Evolutionary conservation across 257 asterid species (phyloP), one percentile per base, ranked within the genome.

Genomic region (Nyctanthes arbortristis): DNA sequence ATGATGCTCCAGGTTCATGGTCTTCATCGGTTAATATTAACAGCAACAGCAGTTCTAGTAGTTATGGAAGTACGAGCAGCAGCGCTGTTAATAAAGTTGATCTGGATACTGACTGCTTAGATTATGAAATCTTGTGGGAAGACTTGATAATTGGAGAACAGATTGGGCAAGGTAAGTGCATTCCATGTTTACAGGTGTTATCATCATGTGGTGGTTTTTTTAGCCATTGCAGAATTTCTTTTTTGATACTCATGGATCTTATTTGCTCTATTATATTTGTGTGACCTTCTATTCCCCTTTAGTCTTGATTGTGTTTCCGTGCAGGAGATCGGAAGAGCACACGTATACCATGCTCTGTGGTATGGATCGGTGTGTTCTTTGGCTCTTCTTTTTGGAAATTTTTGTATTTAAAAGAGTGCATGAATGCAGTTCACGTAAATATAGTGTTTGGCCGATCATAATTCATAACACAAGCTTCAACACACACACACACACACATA

Each of bases 271-370:
- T 47, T 68, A 62, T 13, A 22, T 73, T 18, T 24, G 57, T 16
- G 13, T 47, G 34, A 37, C 27, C 22, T 67, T 68, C 60, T 24
- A 4, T 64, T 18, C 45, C 31, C 13, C 22, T 72, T n/a, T 69
- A 40, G 37, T 34, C 2, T 52, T 52, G 60, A 33, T n/a, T n/a
- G n/a, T n/a, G 34, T 58, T 64, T 61, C 33, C 31, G 56, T n/a
- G n/a, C n/a, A n/a, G n/a, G n/a, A n/a, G n/a, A n/a, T n/a, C n/a
- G n/a, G n/a, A n/a, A n/a, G n/a, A n/a, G n/a, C n/a, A n/a, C n/a
- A n/a, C n/a, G 99, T 93, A 36, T 91, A 89, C 70, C 97, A 89
- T 81, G 99, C 92, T 77, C 82, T 93, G 87, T 91, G 94, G 97
- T 87, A 82, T 77, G 99, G 95, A 93, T 91, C 99, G 55, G 99